A percentile compares a stretch with the other conserved stretches of the same genome.
These are phyloP conservation scores for Phymatotrichopsis omnivora DNA, from an alignment of 2,329 filamentous ascomycete genomes.

Conservation along the genomic window DNA sequence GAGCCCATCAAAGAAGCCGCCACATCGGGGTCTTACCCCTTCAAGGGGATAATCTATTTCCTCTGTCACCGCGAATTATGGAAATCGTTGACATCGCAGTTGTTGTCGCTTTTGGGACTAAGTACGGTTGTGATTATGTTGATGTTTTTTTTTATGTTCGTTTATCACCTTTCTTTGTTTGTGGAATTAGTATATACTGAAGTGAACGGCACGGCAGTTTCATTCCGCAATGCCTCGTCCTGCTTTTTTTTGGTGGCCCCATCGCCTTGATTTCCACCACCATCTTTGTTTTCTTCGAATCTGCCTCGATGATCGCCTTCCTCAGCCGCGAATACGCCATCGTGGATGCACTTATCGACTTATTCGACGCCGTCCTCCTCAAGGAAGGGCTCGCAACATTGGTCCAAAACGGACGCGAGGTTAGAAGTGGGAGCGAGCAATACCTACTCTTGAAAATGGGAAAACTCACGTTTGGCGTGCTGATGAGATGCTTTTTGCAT, in stretches of 20 bases:
- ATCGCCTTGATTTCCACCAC: conserved; percentile 64
- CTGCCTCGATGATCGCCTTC: conserved; percentile 38
- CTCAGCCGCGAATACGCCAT: conserved; percentile 63
- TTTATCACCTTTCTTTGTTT: conserved; percentile 31
- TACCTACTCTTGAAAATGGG: too few species aligned
- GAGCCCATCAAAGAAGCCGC: conserved; percentile 61
- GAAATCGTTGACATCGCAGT: conserved; percentile 48
- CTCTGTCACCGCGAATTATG: conserved; percentile 48
- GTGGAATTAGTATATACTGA: background rate
- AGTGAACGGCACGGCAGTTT: conserved; percentile 19
- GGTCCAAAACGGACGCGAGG: conserved; percentile 62
- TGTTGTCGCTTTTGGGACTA: conserved; percentile 48
- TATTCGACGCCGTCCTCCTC: conserved; percentile 66
- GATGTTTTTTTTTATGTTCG: conserved; percentile 84
- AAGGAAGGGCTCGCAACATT: conserved; percentile 48
- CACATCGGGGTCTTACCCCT: conserved; percentile 68
- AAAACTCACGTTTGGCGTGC: conserved; percentile 45
- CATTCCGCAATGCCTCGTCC: conserved; percentile 64
- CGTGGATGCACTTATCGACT: conserved; percentile 73
- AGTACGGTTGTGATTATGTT: conserved; percentile 60
- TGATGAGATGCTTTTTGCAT: conserved; percentile 74
- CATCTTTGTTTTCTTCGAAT: conserved; percentile 45
- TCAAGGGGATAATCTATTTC: conserved; percentile 60
- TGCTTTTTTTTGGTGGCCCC: conserved; percentile 77
- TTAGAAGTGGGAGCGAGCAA: conserved; percentile 53